phyloP scores from a whole-genome alignment of 1,284 basidiomycete genomes.

The Rhizoctonia solani region DNA sequence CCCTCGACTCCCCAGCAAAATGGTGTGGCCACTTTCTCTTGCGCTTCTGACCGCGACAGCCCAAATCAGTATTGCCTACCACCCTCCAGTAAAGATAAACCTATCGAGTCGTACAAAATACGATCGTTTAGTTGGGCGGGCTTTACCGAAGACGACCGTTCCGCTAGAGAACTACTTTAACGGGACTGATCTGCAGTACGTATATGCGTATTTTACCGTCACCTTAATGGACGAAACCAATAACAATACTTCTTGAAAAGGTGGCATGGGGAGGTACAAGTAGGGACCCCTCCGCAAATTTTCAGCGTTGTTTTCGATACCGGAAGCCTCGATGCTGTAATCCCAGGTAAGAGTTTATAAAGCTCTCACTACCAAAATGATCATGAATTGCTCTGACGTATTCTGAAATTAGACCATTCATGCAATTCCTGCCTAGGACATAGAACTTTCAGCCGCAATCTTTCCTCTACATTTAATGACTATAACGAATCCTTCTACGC shows the following conservation, averaged over 20 bases:
- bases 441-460: neutral
- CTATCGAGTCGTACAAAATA: neutral
- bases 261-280: slow-evolving; percentile 39
- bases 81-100: neutral
- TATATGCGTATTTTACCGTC: neutral
- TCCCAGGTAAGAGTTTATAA: neutral
- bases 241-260: neutral
- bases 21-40: neutral
- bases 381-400: neutral
- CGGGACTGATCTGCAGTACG: slow-evolving; percentile 38
- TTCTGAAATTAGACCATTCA: neutral
- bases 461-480: neutral
- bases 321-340: slow-evolving; percentile 32
- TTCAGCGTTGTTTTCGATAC: slow-evolving; percentile 40
- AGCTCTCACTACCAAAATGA: too few relatives aligned
- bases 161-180: slow-evolving; percentile 37
- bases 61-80: neutral
- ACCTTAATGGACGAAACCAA: neutral
- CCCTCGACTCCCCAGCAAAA: neutral
- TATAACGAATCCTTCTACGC: neutral
- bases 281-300: slow-evolving; percentile 38
- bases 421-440: neutral
- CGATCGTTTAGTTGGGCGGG: neutral
- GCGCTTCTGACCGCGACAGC: neutral
- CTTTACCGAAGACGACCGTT: slow-evolving; percentile 6